Evolutionary conservation across 2,329 filamentous ascomycete genomes (phyloP), one percentile per base, ranked within the genome.

Genomic region (Diaporthe helianthi): DNA sequence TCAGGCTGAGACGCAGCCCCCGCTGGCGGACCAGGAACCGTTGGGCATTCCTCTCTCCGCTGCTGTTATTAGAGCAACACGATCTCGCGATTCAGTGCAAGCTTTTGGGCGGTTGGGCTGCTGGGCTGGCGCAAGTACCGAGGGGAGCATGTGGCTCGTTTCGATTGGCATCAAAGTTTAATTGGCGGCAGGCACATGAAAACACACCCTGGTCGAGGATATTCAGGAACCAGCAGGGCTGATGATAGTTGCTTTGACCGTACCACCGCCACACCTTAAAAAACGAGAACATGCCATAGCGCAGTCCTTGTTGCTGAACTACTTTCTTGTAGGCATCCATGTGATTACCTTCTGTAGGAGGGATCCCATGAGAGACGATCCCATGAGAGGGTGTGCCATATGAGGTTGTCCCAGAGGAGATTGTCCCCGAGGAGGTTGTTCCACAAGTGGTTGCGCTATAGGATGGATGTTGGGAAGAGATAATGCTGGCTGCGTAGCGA

Each of bases 1-100:
- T 36, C 58, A 4, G 58, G 44, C 29, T 49, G 58, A 36, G 41
- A 63, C 58, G n/a, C 1, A 19, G n/a, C 44, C 44, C n/a, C 58
- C 33, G 58, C 44, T 36, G 13, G 29, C 44, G 58, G 44, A 12
- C 41, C 58, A 24, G 41, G 58, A 12, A 22, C n/a, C 44, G 26
- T 47, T 47, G 58, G 55, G 58, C 58, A 61, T 31, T 63, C 58
- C 58, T n/a, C n/a, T n/a, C n/a, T 63, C 8, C 44, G 29, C 44
- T 63, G 44, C 58, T 63, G 44, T 49, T 63, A 36, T 36, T 49
- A 63, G 58, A n/a, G n/a, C 9, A 26, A 33, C 58, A 8, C 41
- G 44, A 24, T n/a, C n/a, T n/a, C n/a, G 41, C 44, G 44, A 49
- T 22, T 63, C 58, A 63, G 44, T 47, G 44, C n/a, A 63, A 49